Evolutionary conservation across 2,329 filamentous ascomycete species (phyloP).

Genomic region (Pseudogymnoascus destructans): DNA sequence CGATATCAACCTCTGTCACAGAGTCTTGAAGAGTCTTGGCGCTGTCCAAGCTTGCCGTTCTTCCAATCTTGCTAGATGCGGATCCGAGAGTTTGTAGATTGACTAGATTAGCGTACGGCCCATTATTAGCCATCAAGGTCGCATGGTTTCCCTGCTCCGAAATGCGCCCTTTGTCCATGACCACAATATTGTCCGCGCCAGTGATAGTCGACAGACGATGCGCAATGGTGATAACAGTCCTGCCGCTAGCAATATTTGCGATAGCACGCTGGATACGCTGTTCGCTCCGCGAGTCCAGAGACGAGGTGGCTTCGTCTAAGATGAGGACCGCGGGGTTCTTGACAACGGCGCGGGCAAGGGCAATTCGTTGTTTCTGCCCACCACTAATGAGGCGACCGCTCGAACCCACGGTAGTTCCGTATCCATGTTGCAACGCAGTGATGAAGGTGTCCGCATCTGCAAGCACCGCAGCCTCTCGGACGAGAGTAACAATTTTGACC

Average conservation of each 20-base stretch:
- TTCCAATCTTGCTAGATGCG: constrained; percentile 14
- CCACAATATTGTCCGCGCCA: constrained; percentile 78
- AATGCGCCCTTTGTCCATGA: constrained; percentile 60
- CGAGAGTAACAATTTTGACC: constrained; percentile 37
- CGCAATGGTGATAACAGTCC: constrained; percentile 88
- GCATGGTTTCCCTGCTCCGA: constrained; percentile 66
- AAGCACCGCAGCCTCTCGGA: constrained; percentile 37
- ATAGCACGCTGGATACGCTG: constrained; percentile 81
- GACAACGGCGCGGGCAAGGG: constrained; percentile 49
- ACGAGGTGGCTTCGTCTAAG: constrained; percentile 48
- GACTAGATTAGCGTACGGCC: constrained; percentile 32
- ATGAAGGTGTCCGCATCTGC: constrained; percentile 47
- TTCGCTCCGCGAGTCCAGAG: constrained; percentile 75
- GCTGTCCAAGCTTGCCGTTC: constrained; percentile 10
- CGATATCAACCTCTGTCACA: constrained; percentile 10
- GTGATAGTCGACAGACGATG: constrained; percentile 80
- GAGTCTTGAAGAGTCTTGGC: constrained; percentile 12
- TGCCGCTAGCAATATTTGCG: constrained; percentile 62
- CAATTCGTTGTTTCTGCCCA: constrained; percentile 71
- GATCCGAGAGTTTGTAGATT: constrained; percentile 25
- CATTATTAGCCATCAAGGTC: constrained; percentile 53
- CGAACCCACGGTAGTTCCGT: constrained; percentile 16
- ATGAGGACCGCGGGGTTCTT: constrained; percentile 44
- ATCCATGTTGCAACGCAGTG: constrained; percentile 31
- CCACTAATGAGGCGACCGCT: constrained; percentile 45